These are phyloP conservation scores for Seminavis robusta DNA, from an alignment of 108 stramenopile genomes.

Conservation along the genomic window DNA sequence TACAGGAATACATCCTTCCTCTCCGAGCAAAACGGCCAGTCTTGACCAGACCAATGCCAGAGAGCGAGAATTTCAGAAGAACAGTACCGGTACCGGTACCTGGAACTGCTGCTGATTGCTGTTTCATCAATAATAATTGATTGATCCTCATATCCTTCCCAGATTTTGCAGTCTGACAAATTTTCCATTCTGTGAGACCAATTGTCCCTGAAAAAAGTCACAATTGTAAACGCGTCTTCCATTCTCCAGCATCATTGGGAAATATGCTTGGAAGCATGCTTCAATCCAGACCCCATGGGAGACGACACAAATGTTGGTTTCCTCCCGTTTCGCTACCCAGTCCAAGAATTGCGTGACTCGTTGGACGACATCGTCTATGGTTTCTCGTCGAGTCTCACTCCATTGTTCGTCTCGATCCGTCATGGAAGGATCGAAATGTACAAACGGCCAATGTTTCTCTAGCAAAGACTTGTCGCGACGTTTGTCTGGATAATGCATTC, in stretches of 20 bases:
- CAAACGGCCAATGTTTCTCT: constrained; percentile 42
- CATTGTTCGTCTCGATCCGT: constrained; percentile 61
- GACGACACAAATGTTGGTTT: constrained; percentile 61
- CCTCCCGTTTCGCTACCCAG: constrained; percentile 36
- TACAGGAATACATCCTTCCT: no score
- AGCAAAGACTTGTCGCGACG: constrained; percentile 31
- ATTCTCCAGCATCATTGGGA: constrained; percentile 39
- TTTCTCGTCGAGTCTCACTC: constrained; percentile 55
- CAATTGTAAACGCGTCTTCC: constrained; percentile 74
- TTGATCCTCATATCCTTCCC: no score
- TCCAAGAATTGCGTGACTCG: constrained; percentile 49
- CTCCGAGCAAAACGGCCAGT: no score
- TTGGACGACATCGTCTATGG: constrained; percentile 25
- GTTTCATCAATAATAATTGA: no score
- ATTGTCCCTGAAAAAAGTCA: constrained; percentile 50
- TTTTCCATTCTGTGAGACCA: constrained; percentile 21
- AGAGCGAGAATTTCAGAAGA: no score
- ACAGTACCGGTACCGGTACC: no score
- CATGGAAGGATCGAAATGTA: constrained; percentile 47
- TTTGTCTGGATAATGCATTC: constrained; percentile 67
- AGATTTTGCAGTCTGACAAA: no score
- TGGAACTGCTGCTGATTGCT: no score
- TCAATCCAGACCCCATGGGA: constrained; percentile 84
- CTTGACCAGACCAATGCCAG: no score
- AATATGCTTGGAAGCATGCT: constrained; percentile 40